Base-by-base conservation (phyloP, 2,329 filamentous ascomycete genomes). In the Xylaria multiplex region DNA sequence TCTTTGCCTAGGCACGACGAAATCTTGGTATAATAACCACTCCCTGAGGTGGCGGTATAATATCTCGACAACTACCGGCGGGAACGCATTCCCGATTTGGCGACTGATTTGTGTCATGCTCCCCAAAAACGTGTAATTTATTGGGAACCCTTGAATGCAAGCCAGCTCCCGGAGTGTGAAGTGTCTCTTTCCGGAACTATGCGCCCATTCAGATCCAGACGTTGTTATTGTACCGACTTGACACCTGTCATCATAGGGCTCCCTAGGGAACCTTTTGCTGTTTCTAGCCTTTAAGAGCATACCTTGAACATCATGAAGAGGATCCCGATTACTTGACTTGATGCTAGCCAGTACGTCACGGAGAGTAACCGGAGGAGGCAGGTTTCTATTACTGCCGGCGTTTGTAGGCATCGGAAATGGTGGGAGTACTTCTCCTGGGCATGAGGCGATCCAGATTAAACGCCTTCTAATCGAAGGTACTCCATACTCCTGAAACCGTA, bases 1-100 rank as follows among this genome's bases (percentile, higher is more conserved):
- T 42, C 13, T 46, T 11, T 6, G 13, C n/a, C 7, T 22, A 16
- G 42, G 3, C 11, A 65, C 37, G 22, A 70, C 46, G 1, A 45
- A 40, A 27, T 77, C 66, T 1, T 70, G 61, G 1, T 40, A n/a
- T 0, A 55, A 66, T 0, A 84, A 70, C 9, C 86, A 74, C 73
- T 80, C 82, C 2, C 73, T 62, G 11, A 81, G 74, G 5, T 85
- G 82, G 6, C 75, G 69, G 66, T 84, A 86, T 0, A 87, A 69
- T 0, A 82, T 76, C 37, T 78, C 76, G 1, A 86, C 86, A 0
- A 85, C 83, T 16, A 78, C 78, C 0, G 91, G 86, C 0, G 92
- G 90, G 9, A 94, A 92, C 0, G 92, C 91, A 71, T 95, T 94
- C 0, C 92, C 92, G 67, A 93, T 91, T 74, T 93, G 91, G 67